Base-by-base conservation (phyloP, 306 rosid genomes). In the Pterocarpus santalinus region DNA sequence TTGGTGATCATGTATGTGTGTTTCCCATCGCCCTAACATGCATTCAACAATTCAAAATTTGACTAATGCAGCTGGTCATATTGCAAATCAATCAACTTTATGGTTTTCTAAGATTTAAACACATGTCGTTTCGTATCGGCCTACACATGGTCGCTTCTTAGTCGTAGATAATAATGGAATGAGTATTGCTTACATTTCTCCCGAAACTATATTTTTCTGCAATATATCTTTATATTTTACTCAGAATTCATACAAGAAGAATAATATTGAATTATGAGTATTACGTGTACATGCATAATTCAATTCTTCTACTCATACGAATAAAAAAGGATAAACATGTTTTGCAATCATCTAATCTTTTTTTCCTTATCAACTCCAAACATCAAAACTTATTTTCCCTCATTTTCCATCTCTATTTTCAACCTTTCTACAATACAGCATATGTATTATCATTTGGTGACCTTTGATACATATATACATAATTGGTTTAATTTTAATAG, bases 141-240 rank as follows among this genome's bases (percentile, higher is more conserved):
- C 78, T 56, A 73, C 78, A 72, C 66, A 56, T 55, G 52, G 17
- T 15, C 8, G 52, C 52, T 34, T 34, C 47, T n/a, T 34, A 3
- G 4, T 72, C 33, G 15, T 2, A 17, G 55, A 39, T 16, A 2
- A 39, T n/a, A 6, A 32, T 61, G 32, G 53, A 66, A 66, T 41
- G 3, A 7, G 10, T 39, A n/a, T 41, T 9, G 28, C 53, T 7
- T 67, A 15, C 1, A 33, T 33, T 71, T 52, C 62, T 15, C 7
- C 36, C 63, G 28, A 49, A 52, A 14, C 30, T 14, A 52, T 64
- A 15, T 69, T 49, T 28, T 39, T 69, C 60, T 70, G 14, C 74
- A 22, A 11, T 32, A 15, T 30, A 5, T 38, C 8, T 51, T 7
- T 3, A n/a, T 39, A 65, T 66, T 33, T 28, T n/a, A n/a, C 58